Conservation (phyloP, 345 rosid genomes). For the Barbarea vulgaris region DNA sequence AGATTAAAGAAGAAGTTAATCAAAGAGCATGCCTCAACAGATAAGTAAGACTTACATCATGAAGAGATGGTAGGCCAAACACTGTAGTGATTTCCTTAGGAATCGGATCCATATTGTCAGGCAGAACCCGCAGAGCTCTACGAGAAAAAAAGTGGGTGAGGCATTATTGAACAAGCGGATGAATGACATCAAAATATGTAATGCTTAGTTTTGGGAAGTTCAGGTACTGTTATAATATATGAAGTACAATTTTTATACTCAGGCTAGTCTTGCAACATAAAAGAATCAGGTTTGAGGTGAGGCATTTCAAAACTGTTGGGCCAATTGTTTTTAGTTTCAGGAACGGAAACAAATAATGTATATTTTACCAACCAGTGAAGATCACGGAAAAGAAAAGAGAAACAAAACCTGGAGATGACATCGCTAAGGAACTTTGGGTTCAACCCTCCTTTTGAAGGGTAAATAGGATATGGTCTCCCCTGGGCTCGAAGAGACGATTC, state of each 20-base stretch:
- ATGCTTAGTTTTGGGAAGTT: constrained; percentile 13
- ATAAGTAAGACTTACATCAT: constrained; percentile 57
- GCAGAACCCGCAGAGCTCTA: constrained; percentile 69
- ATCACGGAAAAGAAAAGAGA: constrained; percentile 19
- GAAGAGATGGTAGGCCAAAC: constrained; percentile 72
- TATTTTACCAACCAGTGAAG: not conserved
- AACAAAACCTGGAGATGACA: constrained; percentile 65
- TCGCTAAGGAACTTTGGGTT: constrained; percentile 67
- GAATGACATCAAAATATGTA: constrained; percentile 14
- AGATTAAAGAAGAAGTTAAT: constrained; percentile 4
- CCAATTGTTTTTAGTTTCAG: not conserved
- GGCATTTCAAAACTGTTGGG: not conserved
- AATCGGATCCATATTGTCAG: constrained; percentile 68
- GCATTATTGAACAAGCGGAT: constrained; percentile 7
- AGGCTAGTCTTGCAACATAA: constrained; percentile 10
- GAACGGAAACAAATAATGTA: not conserved
- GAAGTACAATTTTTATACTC: not conserved
- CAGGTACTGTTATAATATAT: not conserved
- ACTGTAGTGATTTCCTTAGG: constrained; percentile 67
- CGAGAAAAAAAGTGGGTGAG: constrained; percentile 19
- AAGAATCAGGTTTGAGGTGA: constrained; percentile 16
- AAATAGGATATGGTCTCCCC: constrained; percentile 87
- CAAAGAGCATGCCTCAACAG: constrained; percentile 23
- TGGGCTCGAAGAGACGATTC: constrained; percentile 55
- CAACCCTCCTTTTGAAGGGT: constrained; percentile 92